A percentile compares a stretch with the other conserved stretches of the same genome.
phyloP scores from a whole-genome alignment of 768 basidiomycete genomes.

The Saitozyma sp. region DNA sequence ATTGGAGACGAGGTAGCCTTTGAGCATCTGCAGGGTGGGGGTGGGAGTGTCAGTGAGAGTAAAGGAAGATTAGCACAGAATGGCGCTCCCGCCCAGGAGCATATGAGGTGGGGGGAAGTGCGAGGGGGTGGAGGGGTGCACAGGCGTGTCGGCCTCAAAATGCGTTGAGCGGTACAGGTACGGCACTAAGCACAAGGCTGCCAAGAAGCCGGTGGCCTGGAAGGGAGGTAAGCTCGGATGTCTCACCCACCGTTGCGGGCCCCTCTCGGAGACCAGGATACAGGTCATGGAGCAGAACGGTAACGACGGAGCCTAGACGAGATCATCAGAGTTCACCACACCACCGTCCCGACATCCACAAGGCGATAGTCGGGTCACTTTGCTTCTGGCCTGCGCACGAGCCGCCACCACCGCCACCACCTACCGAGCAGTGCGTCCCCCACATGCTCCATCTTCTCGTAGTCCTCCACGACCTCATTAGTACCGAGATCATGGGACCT shows the following conservation, averaged over 20 bases:
- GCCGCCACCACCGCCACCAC: slow-evolving; percentile 4
- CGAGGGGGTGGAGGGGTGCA: too few species aligned
- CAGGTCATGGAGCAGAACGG: slow-evolving; percentile 31
- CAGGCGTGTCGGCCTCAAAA: too few species aligned
- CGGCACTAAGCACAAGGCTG: too few species aligned
- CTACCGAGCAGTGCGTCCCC: slow-evolving; percentile 40
- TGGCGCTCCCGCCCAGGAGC: too few species aligned
- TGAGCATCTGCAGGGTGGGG: slow-evolving; percentile 25
- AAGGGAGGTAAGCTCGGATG: neutral
- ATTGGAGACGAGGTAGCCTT: slow-evolving; percentile 26
- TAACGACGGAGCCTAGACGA: slow-evolving; percentile 22
- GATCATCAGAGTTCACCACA: neutral
- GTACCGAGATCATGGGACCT: slow-evolving; percentile 10
- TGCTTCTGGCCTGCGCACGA: too few species aligned
- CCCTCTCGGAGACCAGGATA: slow-evolving; percentile 33
- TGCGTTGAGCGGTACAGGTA: too few species aligned
- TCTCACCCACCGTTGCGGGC: slow-evolving; percentile 27
- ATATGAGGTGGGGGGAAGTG: too few species aligned
- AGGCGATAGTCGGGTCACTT: neutral
- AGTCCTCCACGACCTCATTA: slow-evolving; percentile 13
- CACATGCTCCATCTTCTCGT: slow-evolving; percentile 46
- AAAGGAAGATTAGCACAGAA: too few species aligned
- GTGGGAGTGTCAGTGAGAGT: too few species aligned
- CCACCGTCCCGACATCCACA: neutral
- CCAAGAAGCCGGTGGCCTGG: neutral